Base-by-base conservation (phyloP, 2,329 filamentous ascomycete species). In the Fusarium torreyae region DNA sequence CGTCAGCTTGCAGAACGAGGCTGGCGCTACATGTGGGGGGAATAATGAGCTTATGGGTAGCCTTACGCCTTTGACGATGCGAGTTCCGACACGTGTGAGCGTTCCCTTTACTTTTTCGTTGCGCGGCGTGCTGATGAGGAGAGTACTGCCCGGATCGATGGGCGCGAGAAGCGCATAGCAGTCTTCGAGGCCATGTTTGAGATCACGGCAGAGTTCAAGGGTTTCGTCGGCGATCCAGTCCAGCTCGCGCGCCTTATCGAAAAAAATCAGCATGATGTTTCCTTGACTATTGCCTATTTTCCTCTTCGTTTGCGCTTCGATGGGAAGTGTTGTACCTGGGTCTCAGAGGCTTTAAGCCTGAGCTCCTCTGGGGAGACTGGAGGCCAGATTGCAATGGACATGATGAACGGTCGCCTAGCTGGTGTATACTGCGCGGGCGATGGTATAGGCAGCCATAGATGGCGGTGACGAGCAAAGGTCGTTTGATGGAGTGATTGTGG, bases 31-130 rank as follows among this genome's bases (percentile, higher is more conserved):
- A 66, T 61, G 38, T 17, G 26, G 50, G 50, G 26, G 33, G 18
- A n/a, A 31, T 13, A 26, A 31, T 6, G 7, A 86, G n/a, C 20
- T 17, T 22, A 52, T 22, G 22, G 14, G 28, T 33, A 43, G 28
- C 20, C 90, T 73, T 84, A 94, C 93, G 70, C 94, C 95, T 79
- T 97, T 97, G 68, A 97, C 91, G 68, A 99, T 91, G 52, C 92
- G 89, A n/a, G 93, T 93, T 39, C 96, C 96, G 36, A 97, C 89
- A 55, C 96, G 89, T 2, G 95, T 98, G 63, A 98, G 89, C 74
- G 94, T 93, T 18, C 96, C 96, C 80, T 99, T 99, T 67, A 98
- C 90, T 71, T 88, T 89, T 82, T 99, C 96, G 57, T 93, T 95
- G 57, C 94, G 89, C 57, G 92, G 87, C 15, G 94, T 97, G 66